phyloP scores from a whole-genome alignment of 495 filamentous ascomycete species.

The Bacidia rubella region DNA sequence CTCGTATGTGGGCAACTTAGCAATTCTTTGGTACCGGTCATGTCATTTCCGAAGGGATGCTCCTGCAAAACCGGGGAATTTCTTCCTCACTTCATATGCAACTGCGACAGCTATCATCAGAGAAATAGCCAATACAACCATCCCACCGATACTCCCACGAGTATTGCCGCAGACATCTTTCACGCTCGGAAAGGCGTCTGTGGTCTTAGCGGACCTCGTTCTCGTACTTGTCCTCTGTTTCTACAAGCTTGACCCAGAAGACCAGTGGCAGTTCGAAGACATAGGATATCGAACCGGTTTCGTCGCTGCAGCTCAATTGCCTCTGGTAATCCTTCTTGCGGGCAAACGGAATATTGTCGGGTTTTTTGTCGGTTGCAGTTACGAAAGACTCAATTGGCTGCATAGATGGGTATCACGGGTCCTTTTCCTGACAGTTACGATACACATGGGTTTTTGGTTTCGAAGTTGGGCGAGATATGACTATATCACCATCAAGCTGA shows the following conservation, averaged over 20 bases:
- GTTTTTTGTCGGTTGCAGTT: constrained; percentile 49
- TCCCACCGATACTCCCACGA: neutral
- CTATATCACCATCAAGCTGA: constrained; percentile 47
- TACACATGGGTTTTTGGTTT: constrained; percentile 65
- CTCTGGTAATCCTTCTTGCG: constrained; percentile 64
- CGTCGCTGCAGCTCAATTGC: constrained; percentile 69
- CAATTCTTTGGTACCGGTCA: constrained; percentile 37
- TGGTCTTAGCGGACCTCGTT: constrained; percentile 29
- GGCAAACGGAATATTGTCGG: constrained; percentile 68
- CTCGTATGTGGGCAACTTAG: constrained; percentile 34
- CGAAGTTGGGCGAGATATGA: constrained; percentile 51
- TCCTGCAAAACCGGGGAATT: constrained; percentile 49
- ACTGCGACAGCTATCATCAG: constrained; percentile 54
- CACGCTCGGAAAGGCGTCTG: constrained; percentile 25
- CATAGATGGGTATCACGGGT: constrained; percentile 70
- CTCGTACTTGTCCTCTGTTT: constrained; percentile 30
- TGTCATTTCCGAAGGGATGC: constrained; percentile 19
- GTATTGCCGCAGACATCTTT: constrained; percentile 6
- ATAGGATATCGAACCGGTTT: constrained; percentile 66
- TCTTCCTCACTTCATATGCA: constrained; percentile 42
- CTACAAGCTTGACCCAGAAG: constrained; percentile 28
- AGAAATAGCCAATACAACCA: constrained; percentile 43
- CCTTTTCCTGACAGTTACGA: constrained; percentile 57
- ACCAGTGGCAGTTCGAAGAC: constrained; percentile 46
- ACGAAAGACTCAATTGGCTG: constrained; percentile 72